Evolutionary conservation across 352 stramenopile species (phyloP).

Genomic region (Globisporangium orthogonon): DNA sequence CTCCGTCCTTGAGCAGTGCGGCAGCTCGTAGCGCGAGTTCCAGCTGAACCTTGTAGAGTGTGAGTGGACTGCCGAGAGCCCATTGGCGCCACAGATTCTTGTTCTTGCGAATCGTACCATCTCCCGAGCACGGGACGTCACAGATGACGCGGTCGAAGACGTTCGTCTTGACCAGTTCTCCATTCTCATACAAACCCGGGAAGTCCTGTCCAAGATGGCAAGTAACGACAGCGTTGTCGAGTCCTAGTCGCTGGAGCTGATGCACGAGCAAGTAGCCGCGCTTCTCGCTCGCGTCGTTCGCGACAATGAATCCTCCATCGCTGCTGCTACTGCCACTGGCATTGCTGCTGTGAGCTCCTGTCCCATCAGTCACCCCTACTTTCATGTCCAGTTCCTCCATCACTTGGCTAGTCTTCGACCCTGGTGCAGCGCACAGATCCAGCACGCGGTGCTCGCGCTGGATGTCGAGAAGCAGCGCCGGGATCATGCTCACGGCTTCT

Average conservation of each 20-base stretch:
- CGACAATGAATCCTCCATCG: constrained; percentile 83
- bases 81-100: constrained; percentile 90
- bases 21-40: constrained; percentile 88
- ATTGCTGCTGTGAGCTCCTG: neutral
- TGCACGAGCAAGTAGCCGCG: constrained; percentile 96
- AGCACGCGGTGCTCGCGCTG: constrained; percentile 75
- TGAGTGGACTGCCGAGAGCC: constrained; percentile 77
- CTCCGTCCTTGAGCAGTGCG: constrained; percentile 84
- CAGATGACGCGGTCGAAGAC: constrained; percentile 97
- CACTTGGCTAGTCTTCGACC: constrained; percentile 98
- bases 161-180: constrained; percentile 28
- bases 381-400: constrained; percentile 73
- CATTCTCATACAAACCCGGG: constrained; percentile 74
- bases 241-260: constrained; percentile 74
- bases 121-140: constrained; percentile 97
- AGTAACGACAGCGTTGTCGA: constrained; percentile 88
- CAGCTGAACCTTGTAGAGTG: constrained; percentile 92
- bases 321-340: neutral
- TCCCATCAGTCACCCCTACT: neutral
- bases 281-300: constrained; percentile 95
- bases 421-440: constrained; percentile 90
- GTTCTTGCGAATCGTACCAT: constrained; percentile 98
- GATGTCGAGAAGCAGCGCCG: constrained; percentile 93
- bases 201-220: constrained; percentile 92
- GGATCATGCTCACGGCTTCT: constrained; percentile 97